Percentiles rank a stretch among this genome's conserved stretches.
These are phyloP conservation scores for Prunus mume DNA, from an alignment of 306 rosid genomes.

Conservation along the genomic window DNA sequence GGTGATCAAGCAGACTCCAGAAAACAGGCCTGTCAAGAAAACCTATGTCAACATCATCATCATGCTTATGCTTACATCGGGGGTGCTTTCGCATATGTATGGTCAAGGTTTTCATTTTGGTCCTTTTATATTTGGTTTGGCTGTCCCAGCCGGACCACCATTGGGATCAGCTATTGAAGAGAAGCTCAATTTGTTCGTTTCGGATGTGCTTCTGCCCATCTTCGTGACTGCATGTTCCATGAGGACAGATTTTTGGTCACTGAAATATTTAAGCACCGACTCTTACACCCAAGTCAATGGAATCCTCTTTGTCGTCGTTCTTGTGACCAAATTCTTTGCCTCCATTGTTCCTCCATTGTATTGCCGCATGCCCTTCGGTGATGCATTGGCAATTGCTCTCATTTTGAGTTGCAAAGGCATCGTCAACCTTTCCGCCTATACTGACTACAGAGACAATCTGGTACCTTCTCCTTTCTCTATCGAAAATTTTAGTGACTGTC, in stretches of 20 bases:
- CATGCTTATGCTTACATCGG: slow-evolving; percentile 25
- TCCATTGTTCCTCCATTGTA: slow-evolving; percentile 23
- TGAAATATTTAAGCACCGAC: neutral
- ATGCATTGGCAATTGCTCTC: slow-evolving; percentile 46
- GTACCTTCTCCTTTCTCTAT: neutral
- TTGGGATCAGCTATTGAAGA: slow-evolving; percentile 55
- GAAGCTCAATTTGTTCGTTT: slow-evolving; percentile 36
- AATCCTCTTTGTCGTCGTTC: neutral
- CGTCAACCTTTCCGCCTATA: slow-evolving; percentile 33
- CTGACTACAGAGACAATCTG: slow-evolving; percentile 23
- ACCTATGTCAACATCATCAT: slow-evolving; percentile 22
- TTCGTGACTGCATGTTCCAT: slow-evolving; percentile 40
- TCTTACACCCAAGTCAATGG: neutral
- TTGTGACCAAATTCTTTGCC: slow-evolving; percentile 13
- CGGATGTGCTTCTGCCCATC: slow-evolving; percentile 45
- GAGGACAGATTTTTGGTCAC: slow-evolving; percentile 34
- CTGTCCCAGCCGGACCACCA: slow-evolving; percentile 67
- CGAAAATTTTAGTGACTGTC: neutral
- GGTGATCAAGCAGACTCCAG: slow-evolving; percentile 48
- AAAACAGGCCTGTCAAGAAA: slow-evolving; percentile 47
- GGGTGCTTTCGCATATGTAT: slow-evolving; percentile 6
- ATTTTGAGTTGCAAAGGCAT: slow-evolving; percentile 59
- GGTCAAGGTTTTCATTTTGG: slow-evolving; percentile 39
- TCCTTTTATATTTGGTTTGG: slow-evolving; percentile 53
- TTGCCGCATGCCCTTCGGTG: slow-evolving; percentile 39